phyloP scores from a whole-genome alignment of 169 alveolate species.

The Plasmodium adleri region DNA sequence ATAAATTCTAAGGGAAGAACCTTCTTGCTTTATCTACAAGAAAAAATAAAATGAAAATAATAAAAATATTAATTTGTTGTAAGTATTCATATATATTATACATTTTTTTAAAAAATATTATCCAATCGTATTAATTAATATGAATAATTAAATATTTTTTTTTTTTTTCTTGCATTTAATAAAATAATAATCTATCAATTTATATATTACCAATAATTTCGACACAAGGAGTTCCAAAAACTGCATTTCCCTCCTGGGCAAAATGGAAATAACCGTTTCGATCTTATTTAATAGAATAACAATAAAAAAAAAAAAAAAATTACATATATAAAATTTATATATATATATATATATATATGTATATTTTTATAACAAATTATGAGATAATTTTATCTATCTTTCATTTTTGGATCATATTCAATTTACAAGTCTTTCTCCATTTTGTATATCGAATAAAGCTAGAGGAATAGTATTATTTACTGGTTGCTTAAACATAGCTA shows the following conservation, averaged over 20 bases:
- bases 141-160: no score
- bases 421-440: conserved; percentile 81
- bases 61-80: no score
- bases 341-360: not conserved
- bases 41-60: conserved; percentile 2
- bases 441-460: conserved; percentile 82
- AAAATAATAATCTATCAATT: no score
- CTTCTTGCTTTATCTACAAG: conserved; percentile 84
- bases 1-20: conserved; percentile 79
- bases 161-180: no score
- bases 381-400: not conserved
- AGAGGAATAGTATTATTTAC: conserved; percentile 79
- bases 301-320: not conserved
- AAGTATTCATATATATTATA: no score
- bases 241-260: conserved; percentile 81
- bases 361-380: not conserved
- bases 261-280: conserved; percentile 77
- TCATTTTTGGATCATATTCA: not conserved
- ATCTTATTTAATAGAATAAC: conserved; percentile 33
- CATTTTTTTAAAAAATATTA: no score
- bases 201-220: conserved; percentile 78
- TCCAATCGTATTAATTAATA: no score
- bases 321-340: not conserved
- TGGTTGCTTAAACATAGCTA: conserved; percentile 86
- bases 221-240: conserved; percentile 84